These are phyloP conservation scores for Chalciporus chontae DNA, from an alignment of 768 basidiomycete genomes.

Conservation along the genomic window DNA sequence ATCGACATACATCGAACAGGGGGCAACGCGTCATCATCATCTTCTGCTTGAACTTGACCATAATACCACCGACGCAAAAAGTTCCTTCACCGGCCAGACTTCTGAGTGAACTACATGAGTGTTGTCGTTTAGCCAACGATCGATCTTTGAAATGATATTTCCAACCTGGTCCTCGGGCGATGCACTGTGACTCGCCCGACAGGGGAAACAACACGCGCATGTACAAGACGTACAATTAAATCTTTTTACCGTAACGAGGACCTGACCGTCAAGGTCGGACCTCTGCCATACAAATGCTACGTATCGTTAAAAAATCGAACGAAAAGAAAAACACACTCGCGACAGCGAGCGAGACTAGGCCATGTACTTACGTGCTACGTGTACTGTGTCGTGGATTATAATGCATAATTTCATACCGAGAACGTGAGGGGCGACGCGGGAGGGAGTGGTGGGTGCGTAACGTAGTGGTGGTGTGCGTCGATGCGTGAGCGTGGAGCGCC, in stretches of 20 bases:
- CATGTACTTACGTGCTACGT: slow-evolving; percentile 24
- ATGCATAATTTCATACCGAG: slow-evolving; percentile 23
- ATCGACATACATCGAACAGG: neutral
- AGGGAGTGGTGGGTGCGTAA: neutral
- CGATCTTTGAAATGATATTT: neutral
- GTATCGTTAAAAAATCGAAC: slow-evolving; percentile 6
- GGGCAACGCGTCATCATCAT: neutral
- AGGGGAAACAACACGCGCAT: neutral
- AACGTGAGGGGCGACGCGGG: neutral
- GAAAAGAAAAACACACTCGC: slow-evolving; percentile 12
- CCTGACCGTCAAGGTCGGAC: slow-evolving; percentile 17
- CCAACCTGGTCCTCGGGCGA: too few species aligned
- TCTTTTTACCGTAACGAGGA: slow-evolving; percentile 4
- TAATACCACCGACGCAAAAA: too few species aligned
- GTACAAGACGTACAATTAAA: neutral
- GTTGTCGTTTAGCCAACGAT: too few species aligned
- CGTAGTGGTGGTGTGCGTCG: slow-evolving; percentile 9
- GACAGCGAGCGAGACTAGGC: slow-evolving; percentile 20
- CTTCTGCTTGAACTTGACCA: too few species aligned
- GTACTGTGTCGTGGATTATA: slow-evolving; percentile 25
- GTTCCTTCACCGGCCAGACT: too few species aligned
- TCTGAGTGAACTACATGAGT: too few species aligned
- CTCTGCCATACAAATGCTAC: slow-evolving; percentile 10
- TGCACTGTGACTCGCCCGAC: too few species aligned
- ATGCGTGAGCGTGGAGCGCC: slow-evolving; percentile 14